phyloP scores from a whole-genome alignment of 1,284 basidiomycete species.

The Moniliella sp. region DNA sequence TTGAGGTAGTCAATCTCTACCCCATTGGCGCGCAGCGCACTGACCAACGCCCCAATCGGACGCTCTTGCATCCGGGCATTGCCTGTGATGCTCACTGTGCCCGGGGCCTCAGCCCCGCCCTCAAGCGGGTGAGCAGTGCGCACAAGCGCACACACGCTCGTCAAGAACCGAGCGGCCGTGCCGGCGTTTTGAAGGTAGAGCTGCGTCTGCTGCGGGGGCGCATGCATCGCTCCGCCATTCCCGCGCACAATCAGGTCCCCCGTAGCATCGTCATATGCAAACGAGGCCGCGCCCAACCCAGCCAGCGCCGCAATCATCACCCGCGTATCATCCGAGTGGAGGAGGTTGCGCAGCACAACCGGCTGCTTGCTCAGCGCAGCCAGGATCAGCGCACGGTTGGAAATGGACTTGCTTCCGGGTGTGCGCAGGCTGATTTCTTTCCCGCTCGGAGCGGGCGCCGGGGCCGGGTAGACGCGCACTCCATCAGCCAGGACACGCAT shows the following conservation, averaged over 20 bases:
- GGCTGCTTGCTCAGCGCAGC: slow-evolving; percentile 75
- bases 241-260: slow-evolving; percentile 82
- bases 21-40: slow-evolving; percentile 65
- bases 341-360: slow-evolving; percentile 64
- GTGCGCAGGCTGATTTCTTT: slow-evolving; percentile 57
- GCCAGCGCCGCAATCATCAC: slow-evolving; percentile 95
- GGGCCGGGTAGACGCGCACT: slow-evolving; percentile 1
- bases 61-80: slow-evolving; percentile 98
- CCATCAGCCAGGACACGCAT: slow-evolving; percentile 44
- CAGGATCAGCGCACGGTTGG: slow-evolving; percentile 78
- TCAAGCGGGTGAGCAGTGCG: slow-evolving; percentile 4
- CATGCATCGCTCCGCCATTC: slow-evolving; percentile 51
- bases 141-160: slow-evolving; percentile 67
- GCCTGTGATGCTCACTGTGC: slow-evolving; percentile 53
- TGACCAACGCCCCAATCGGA: slow-evolving; percentile 76
- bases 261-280: slow-evolving; percentile 74
- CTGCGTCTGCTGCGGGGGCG: slow-evolving; percentile 45
- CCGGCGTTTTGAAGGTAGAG: slow-evolving; percentile 92
- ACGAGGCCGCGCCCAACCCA: slow-evolving; percentile 51
- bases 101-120: slow-evolving; percentile 5
- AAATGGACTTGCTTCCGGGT: slow-evolving; percentile 88
- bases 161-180: slow-evolving; percentile 89
- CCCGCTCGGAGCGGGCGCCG: slow-evolving; percentile 7
- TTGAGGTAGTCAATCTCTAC: slow-evolving; percentile 58
- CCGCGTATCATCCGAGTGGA: slow-evolving; percentile 93